Evolutionary conservation across 768 basidiomycete species (phyloP).

Genomic region (Rhodotorula taiwanensis): DNA sequence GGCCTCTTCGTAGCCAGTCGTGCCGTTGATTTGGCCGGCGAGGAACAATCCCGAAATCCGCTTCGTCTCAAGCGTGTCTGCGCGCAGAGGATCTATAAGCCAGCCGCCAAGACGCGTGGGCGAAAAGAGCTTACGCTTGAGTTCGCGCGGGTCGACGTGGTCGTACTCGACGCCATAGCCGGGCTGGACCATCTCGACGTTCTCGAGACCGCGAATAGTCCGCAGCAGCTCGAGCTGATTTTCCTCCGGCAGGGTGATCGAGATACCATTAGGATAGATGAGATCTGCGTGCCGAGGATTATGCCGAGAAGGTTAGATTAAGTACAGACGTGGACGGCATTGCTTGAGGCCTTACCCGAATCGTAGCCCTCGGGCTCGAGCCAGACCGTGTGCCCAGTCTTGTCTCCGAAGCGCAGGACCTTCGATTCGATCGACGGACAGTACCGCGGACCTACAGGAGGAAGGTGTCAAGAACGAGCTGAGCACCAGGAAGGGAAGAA

Average conservation of each 20-base stretch:
- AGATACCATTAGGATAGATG: slow-evolving; percentile 84
- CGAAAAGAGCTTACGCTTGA: slow-evolving; percentile 54
- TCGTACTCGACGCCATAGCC: slow-evolving; percentile 94
- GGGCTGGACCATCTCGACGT: slow-evolving; percentile 71
- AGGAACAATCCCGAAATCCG: slow-evolving; percentile 76
- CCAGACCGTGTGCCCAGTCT: slow-evolving; percentile 68
- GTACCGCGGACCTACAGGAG: slow-evolving; percentile 66
- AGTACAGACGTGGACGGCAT: neutral
- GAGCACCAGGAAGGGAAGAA: neutral
- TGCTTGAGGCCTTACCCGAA: slow-evolving; percentile 53
- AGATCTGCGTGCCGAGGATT: slow-evolving; percentile 59
- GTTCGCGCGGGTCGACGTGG: slow-evolving; percentile 73
- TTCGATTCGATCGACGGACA: slow-evolving; percentile 88
- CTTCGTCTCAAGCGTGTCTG: slow-evolving; percentile 79
- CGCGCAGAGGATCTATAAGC: neutral
- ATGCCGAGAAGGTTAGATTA: neutral
- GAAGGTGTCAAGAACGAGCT: neutral
- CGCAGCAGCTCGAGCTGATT: slow-evolving; percentile 74
- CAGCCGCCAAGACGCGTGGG: neutral
- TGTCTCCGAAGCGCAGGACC: slow-evolving; percentile 68
- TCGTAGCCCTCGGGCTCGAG: slow-evolving; percentile 88
- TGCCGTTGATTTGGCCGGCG: slow-evolving; percentile 88
- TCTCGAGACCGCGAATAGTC: slow-evolving; percentile 75
- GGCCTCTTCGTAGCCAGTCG: slow-evolving; percentile 91
- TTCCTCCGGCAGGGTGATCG: slow-evolving; percentile 79